These are phyloP conservation scores for Camelina sativa DNA, from an alignment of 345 rosid species.

Conservation along the genomic window DNA sequence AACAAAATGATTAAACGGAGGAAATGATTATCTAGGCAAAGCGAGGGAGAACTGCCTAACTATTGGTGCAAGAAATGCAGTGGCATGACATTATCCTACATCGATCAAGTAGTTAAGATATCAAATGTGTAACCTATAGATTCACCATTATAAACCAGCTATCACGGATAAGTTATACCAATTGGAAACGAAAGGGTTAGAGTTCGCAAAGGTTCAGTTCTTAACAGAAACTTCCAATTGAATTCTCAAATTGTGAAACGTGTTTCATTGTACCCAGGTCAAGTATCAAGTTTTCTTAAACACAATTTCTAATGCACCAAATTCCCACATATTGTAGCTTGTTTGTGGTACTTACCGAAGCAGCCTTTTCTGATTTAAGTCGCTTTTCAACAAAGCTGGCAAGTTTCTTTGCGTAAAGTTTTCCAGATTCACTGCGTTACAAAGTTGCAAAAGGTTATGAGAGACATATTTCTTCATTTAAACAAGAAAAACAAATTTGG, in stretches of 20 bases:
- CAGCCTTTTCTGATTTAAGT: conserved; percentile 92
- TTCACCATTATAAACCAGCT: neutral
- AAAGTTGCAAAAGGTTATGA: conserved; percentile 29
- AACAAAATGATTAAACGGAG: neutral
- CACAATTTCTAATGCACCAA: conserved; percentile 12
- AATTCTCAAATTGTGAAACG: conserved; percentile 5
- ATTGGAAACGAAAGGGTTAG: neutral
- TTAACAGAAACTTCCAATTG: conserved; percentile 2
- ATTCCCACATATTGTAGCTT: conserved; percentile 12
- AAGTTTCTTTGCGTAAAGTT: conserved; percentile 86
- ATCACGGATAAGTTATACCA: conserved; percentile 8
- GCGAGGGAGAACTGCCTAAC: neutral
- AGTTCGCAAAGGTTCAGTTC: neutral
- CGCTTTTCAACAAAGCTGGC: conserved; percentile 90
- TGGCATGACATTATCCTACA: conserved; percentile 2
- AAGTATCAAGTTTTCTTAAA: conserved; percentile 25
- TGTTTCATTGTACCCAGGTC: conserved; percentile 18
- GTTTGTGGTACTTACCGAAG: conserved; percentile 73
- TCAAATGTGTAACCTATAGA: conserved; percentile 11
- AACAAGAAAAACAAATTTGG: conserved; percentile 10
- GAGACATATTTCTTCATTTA: conserved; percentile 20
- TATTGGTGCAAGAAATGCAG: conserved; percentile 3
- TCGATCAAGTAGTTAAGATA: neutral
- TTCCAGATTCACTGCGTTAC: conserved; percentile 78
- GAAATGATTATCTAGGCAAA: neutral